A percentile compares a stretch with the other conserved stretches of the same genome.
Conservation (phyloP, 2,329 filamentous ascomycete species). For the Apiospora arundinis region DNA sequence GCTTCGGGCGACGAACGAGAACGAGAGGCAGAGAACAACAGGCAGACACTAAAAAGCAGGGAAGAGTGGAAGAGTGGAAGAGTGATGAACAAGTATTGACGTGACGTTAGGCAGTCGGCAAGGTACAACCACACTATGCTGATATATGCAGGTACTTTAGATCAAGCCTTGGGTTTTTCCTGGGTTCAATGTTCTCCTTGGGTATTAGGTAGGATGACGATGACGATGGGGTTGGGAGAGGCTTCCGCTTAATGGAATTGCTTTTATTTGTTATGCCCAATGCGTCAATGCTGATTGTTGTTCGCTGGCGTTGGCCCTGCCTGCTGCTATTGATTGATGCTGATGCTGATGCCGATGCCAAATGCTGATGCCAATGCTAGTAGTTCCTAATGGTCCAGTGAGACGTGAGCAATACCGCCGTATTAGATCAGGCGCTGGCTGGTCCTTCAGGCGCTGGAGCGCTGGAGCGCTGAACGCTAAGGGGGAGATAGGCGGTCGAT, state of each 20-base stretch:
- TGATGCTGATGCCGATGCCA: too few species aligned
- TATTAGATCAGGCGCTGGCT: not conserved
- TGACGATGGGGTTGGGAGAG: not conserved
- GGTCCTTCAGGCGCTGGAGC: not conserved
- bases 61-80: too few species aligned
- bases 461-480: not conserved
- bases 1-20: conserved; percentile 19
- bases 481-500: not conserved
- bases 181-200: not conserved
- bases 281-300: conserved; percentile 8
- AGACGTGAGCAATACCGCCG: too few species aligned
- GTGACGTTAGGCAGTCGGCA: not conserved
- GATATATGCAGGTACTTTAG: conserved; percentile 1
- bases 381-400: too few species aligned
- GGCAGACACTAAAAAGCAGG: not conserved
- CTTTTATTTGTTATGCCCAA: conserved; percentile 10
- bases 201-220: not conserved
- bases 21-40: conserved; percentile 22
- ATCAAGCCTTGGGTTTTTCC: not conserved
- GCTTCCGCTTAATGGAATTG: conserved; percentile 3
- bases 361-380: too few species aligned
- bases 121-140: not conserved
- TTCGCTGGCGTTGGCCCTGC: not conserved
- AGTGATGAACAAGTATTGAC: not conserved
- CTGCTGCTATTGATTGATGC: too few species aligned